Base-by-base conservation (phyloP, 1,284 basidiomycete genomes). In the Cryptococcus deneoformans region DNA sequence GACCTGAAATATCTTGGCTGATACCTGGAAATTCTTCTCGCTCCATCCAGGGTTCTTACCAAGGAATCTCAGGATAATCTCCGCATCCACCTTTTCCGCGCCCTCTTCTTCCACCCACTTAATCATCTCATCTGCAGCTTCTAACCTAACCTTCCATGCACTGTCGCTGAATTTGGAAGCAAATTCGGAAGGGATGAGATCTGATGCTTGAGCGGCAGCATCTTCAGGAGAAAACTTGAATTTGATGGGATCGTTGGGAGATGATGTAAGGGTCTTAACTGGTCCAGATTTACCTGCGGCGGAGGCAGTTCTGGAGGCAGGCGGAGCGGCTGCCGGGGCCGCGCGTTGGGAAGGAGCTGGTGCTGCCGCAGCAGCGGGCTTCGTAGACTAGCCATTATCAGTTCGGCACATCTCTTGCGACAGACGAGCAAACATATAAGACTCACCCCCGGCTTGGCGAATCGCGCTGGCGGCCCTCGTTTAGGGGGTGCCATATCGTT, bases 1-100 rank as follows among this genome's bases (percentile, higher is more conserved):
- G 50, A 93, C 85, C 36, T 83, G 85, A 75, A 91, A 96, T 48
- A 96, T 76, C 77, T 93, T 95, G 11, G 86, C 80, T 5, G 90
- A 92, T 40, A 98, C 93, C 81, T 99, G 96, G 71, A 99, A 99
- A 71, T 99, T 99, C 82, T 97, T 99, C 79, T 99, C 96, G 44
- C 84, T 85, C 93, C 92, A 97, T 1, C 95, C 93, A 1, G 84
- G 84, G 69, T 90, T 93, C 82, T 96, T 98, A 29, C 85, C 87
- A 53, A 99, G 78, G 65, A 90, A 88, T n/a, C 95, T 84, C 14
- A 98, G 85, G 49, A 99, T 75, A 9, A 99, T 84, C 75, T 99
- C 96, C 29, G 88, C 86, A 66, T 99, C 95, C 1, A 92, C 79
- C 1, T 83, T 81, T 39, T 84, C 83, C 11, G 85, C 83, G 12